A percentile compares a stretch with the other conserved stretches of the same genome.
These are phyloP conservation scores for Endocalyx cinctus DNA, from an alignment of 2,329 filamentous ascomycete genomes.

Conservation along the genomic window DNA sequence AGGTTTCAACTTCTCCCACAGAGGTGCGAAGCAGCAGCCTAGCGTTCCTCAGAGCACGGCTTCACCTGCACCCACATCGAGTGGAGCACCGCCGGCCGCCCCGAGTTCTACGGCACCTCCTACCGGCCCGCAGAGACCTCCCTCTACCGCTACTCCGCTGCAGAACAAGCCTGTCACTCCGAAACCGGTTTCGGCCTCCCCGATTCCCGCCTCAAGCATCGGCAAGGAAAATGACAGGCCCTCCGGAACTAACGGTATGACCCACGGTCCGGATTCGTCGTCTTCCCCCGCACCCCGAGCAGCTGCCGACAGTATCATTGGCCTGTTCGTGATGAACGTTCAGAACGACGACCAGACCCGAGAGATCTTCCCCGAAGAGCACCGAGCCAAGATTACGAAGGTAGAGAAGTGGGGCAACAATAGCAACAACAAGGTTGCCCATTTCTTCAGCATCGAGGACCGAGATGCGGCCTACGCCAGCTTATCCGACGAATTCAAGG, in stretches of 20 bases:
- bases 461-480: conserved; percentile 74
- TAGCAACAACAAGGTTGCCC: conserved; percentile 68
- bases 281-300: conserved; percentile 58
- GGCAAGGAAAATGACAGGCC: conserved; percentile 55
- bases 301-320: conserved; percentile 64
- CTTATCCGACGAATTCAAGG: conserved; percentile 73
- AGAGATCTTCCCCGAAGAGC: conserved; percentile 77
- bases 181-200: conserved; percentile 35
- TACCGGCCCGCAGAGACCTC: conserved; percentile 32
- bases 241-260: conserved; percentile 47
- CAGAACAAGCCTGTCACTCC: conserved; percentile 43
- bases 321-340: conserved; percentile 85
- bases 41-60: conserved; percentile 33
- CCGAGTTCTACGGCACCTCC: conserved; percentile 23
- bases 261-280: conserved; percentile 46
- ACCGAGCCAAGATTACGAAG: conserved; percentile 73
- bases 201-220: conserved; percentile 28
- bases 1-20: conserved; percentile 98
- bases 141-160: conserved; percentile 38
- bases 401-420: conserved; percentile 74
- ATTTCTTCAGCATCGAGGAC: conserved; percentile 76
- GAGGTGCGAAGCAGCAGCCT: conserved; percentile 72
- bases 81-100: conserved; percentile 24
- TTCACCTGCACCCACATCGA: conserved; percentile 30
- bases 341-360: conserved; percentile 78